These are phyloP conservation scores for Taphrina wiesneri DNA, from an alignment of 1,139 yeast species.

Conservation along the genomic window DNA sequence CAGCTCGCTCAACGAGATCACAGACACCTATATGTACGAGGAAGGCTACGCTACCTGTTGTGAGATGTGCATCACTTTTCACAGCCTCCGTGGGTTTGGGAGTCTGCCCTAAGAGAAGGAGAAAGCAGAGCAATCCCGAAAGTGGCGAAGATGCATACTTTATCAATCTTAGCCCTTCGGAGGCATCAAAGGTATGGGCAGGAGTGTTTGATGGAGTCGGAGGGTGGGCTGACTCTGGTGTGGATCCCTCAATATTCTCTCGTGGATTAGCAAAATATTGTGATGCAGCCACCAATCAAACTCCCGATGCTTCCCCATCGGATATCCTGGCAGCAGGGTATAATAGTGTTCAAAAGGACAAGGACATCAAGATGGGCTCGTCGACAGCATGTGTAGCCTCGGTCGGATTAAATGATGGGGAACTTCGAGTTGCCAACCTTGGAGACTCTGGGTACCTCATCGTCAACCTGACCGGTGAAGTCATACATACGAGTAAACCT, in stretches of 20 bases:
- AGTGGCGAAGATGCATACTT: conserved; percentile 31
- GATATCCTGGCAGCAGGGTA: conserved; percentile 15
- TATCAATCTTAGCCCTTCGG: not conserved
- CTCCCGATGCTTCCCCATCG: conserved; percentile 8
- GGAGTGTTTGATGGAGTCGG: conserved; percentile 99
- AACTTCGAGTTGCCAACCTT: conserved; percentile 64
- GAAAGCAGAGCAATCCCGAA: conserved; percentile 13
- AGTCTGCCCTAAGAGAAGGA: conserved; percentile 20
- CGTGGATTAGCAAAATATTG: conserved; percentile 24
- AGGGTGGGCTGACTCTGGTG: conserved; percentile 93
- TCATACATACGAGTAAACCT: conserved; percentile 67
- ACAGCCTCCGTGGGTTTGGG: conserved; percentile 24
- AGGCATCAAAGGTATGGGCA: conserved; percentile 51
- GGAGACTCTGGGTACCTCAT: conserved; percentile 97
- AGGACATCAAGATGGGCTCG: conserved; percentile 84
- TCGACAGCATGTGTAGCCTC: conserved; percentile 86
- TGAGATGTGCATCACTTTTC: conserved; percentile 22
- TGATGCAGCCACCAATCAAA: conserved; percentile 5
- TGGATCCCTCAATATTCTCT: conserved; percentile 60
- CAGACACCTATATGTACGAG: not conserved
- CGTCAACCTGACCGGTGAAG: conserved; percentile 60
- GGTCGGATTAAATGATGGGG: conserved; percentile 57
- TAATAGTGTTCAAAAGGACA: conserved; percentile 51
- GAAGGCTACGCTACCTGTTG: not conserved
- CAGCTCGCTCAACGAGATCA: not conserved